A percentile compares a stretch with the other conserved stretches of the same genome.
Conservation (phyloP, 1,284 basidiomycete genomes). For the Cryptococcus sp. region DNA sequence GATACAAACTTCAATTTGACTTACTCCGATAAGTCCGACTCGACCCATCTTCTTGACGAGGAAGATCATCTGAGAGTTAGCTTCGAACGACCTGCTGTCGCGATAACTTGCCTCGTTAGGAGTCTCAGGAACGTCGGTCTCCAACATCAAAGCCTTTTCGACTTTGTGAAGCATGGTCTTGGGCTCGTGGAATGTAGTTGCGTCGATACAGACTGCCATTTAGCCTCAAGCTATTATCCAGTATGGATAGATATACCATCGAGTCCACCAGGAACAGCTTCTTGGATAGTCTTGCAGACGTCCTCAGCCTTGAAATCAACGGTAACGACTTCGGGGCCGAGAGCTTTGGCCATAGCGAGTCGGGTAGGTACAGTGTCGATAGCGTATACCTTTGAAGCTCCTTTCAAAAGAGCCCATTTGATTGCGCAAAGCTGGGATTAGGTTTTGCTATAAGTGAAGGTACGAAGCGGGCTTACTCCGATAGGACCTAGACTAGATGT, state of each 20-base stretch:
- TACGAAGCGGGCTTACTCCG: conserved; percentile 15
- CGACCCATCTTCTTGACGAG: conserved; percentile 63
- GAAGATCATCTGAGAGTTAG: conserved; percentile 30
- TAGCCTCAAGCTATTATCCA: conserved; percentile 13
- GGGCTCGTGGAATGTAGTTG: conserved; percentile 65
- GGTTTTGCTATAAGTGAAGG: conserved; percentile 1
- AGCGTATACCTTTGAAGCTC: conserved; percentile 65
- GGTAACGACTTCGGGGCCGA: conserved; percentile 55
- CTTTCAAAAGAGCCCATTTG: conserved; percentile 63
- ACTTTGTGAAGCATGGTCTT: conserved; percentile 60
- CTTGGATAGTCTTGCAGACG: conserved; percentile 59
- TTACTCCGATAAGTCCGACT: conserved; percentile 59
- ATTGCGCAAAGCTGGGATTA: conserved; percentile 53
- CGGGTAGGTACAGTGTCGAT: conserved; percentile 64
- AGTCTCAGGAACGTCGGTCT: conserved; percentile 70
- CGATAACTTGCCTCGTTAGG: conserved; percentile 50
- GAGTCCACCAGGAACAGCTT: conserved; percentile 60
- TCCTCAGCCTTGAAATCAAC: conserved; percentile 63
- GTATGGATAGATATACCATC: conserved; percentile 50
- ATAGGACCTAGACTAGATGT: conserved; percentile 38
- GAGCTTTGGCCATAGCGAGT: conserved; percentile 59
- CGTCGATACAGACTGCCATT: conserved; percentile 48
- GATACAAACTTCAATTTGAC: no score
- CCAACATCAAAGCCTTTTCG: conserved; percentile 65
- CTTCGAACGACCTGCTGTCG: background rate